Percentiles rank a stretch among this genome's conserved stretches.
These are phyloP conservation scores for Oxytropis ochrocephala DNA, from an alignment of 306 rosid genomes.

Conservation along the genomic window DNA sequence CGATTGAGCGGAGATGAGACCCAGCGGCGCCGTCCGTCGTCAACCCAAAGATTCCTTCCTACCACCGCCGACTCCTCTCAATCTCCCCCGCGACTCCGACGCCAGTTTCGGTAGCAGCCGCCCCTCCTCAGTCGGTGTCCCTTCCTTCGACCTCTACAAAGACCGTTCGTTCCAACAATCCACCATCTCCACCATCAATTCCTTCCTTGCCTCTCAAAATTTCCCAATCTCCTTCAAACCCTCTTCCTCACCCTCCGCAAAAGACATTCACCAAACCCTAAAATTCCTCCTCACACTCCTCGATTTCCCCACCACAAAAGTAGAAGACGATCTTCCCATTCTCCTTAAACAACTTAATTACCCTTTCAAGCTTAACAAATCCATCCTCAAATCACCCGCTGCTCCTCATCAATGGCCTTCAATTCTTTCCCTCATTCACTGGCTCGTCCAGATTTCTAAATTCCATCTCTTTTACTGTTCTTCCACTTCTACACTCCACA, in stretches of 20 bases:
- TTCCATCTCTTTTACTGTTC: constrained; percentile 27
- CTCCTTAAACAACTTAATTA: constrained; percentile 46
- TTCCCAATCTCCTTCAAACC: constrained; percentile 44
- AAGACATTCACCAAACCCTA: constrained; percentile 63
- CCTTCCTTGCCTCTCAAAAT: constrained; percentile 49
- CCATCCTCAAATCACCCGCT: constrained; percentile 65
- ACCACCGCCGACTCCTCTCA: constrained; percentile 44
- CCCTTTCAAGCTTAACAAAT: constrained; percentile 69
- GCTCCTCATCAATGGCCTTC: constrained; percentile 92
- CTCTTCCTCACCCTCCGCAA: constrained; percentile 58
- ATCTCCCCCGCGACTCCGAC: constrained; percentile 73
- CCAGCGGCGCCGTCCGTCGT: constrained; percentile 27
- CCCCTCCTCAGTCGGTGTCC: constrained; percentile 56
- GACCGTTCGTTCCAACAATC: constrained; percentile 58
- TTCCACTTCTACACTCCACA: background rate
- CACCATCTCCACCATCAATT: constrained; percentile 51
- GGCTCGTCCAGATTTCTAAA: constrained; percentile 69
- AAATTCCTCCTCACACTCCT: constrained; percentile 44
- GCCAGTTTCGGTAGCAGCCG: constrained; percentile 84
- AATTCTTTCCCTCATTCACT: constrained; percentile 71
- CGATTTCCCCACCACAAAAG: constrained; percentile 44
- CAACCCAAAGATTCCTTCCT: constrained; percentile 52
- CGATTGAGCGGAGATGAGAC: constrained; percentile 39
- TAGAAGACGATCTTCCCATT: constrained; percentile 71
- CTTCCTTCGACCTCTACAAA: constrained; percentile 64